Base-by-base conservation (phyloP, 2,329 filamentous ascomycete genomes). In the Myriosclerotinia duriaeana region DNA sequence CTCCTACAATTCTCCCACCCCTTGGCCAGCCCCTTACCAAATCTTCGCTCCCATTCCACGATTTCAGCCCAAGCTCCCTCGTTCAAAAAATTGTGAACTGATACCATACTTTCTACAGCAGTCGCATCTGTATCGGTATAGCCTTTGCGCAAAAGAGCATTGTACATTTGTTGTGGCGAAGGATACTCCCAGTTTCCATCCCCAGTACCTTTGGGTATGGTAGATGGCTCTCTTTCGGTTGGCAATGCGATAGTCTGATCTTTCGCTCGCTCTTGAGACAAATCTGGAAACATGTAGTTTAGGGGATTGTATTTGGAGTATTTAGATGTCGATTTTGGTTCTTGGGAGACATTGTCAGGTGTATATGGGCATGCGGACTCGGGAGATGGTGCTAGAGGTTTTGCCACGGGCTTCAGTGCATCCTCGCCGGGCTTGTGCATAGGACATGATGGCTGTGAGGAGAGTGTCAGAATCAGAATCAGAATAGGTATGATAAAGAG, bases 81-180 rank as follows among this genome's bases (percentile, higher is more conserved):
- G 77, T 99, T 99, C 67, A 99, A 79, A 75, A 97, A 98, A 79
- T 99, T 99, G 82, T 99, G 95, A 14, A 98, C 92, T 0, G 92
- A 90, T 7, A 99, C 95, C 95, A 99, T 99, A 75, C 89, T 89
- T 79, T 97, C 93, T 17, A 99, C 93, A 4, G 93, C 93, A 26
- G 94, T 95, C 65, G 92, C 86, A 66, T 96, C 93, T 0, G 95
- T 98, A 77, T 98, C 93, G 0, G 90, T 93, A 79, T 97, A 95
- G 67, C 95, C 95, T 79, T 99, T 99, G 70, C 95, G 89, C 69
- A 98, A 81, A 80, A 99, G 89, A 9, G 95, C 95, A 76, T 99
- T 98, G 83, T 98, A 99, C 95, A 99, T 99, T 79, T 99, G 95
- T 80, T 99, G 95, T 0, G 95, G 94, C 0, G 93, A 97, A 0